A percentile compares a stretch with the other conserved stretches of the same genome.
These are phyloP conservation scores for Bruguiera sexangula DNA, from an alignment of 345 rosid genomes.

Conservation along the genomic window DNA sequence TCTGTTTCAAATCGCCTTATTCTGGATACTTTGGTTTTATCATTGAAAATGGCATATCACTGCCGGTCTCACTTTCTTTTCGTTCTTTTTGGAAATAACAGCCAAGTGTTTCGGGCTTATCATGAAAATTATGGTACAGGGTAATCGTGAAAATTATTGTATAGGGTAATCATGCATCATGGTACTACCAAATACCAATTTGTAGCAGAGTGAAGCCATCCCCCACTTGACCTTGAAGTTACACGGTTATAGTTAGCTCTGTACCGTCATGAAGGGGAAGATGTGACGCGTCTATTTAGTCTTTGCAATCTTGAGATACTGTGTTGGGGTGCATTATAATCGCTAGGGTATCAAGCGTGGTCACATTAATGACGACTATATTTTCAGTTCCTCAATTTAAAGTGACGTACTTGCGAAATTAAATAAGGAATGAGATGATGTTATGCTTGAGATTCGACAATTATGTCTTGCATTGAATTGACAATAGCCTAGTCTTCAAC, in stretches of 20 bases:
- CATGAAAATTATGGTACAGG: neutral
- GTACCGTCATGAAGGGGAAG: neutral
- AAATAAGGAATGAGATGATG: too few species aligned
- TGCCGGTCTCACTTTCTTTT: conserved; percentile 9
- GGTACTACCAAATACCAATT: neutral
- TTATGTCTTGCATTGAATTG: too few species aligned
- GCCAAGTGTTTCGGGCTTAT: conserved; percentile 17
- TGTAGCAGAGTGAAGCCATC: neutral
- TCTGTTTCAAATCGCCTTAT: neutral
- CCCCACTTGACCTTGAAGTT: neutral
- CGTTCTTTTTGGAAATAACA: neutral
- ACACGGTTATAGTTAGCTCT: neutral
- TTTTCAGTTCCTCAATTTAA: too few species aligned
- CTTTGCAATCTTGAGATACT: neutral
- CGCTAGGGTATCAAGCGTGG: neutral
- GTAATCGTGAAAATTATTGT: neutral
- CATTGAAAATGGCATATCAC: conserved; percentile 24
- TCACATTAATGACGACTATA: too few species aligned
- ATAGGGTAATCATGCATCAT: neutral
- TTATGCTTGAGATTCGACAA: too few species aligned
- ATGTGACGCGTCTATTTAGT: neutral
- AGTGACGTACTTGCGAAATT: too few species aligned
- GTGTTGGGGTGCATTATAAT: neutral
- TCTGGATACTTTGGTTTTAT: neutral
- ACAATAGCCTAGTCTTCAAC: too few species aligned